A percentile compares a stretch with the other conserved stretches of the same genome.
Conservation (phyloP, 1,284 basidiomycete genomes). For the Ustilago loliicola region DNA sequence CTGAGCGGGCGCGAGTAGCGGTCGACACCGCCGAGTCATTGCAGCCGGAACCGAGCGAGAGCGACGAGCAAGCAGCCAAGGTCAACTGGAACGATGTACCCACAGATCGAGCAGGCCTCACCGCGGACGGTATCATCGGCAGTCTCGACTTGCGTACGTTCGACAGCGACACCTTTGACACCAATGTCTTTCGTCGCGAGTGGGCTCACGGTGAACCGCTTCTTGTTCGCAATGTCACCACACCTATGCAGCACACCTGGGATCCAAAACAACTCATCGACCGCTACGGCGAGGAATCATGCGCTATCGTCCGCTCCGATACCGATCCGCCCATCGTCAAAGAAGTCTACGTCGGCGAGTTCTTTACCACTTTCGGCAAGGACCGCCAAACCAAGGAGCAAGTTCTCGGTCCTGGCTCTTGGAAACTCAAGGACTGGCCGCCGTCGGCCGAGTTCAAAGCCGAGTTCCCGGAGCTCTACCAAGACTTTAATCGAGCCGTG, state of each 20-base stretch:
- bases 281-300: conserved; percentile 76
- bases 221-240: conserved; percentile 51
- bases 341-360: conserved; percentile 77
- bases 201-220: conserved; percentile 58
- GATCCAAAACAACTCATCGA: conserved; percentile 81
- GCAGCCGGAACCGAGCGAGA: not conserved
- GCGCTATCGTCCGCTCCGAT: conserved; percentile 74
- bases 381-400: conserved; percentile 74
- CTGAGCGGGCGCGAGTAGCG: not conserved
- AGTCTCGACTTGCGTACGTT: conserved; percentile 26
- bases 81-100: conserved; percentile 25
- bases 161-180: conserved; percentile 18
- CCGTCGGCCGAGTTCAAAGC: conserved; percentile 84
- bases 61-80: conserved; percentile 8
- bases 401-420: conserved; percentile 68
- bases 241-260: conserved; percentile 74
- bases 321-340: conserved; percentile 76
- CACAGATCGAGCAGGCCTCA: conserved; percentile 20
- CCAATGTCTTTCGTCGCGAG: conserved; percentile 27
- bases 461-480: conserved; percentile 86
- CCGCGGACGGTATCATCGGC: conserved; percentile 33
- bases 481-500: conserved; percentile 84
- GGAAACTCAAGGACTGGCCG: conserved; percentile 97
- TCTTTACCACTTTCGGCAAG: conserved; percentile 84
- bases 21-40: not conserved